Evolutionary conservation across 2,329 filamentous ascomycete species (phyloP).

Genomic region (Aspergillus candidus): DNA sequence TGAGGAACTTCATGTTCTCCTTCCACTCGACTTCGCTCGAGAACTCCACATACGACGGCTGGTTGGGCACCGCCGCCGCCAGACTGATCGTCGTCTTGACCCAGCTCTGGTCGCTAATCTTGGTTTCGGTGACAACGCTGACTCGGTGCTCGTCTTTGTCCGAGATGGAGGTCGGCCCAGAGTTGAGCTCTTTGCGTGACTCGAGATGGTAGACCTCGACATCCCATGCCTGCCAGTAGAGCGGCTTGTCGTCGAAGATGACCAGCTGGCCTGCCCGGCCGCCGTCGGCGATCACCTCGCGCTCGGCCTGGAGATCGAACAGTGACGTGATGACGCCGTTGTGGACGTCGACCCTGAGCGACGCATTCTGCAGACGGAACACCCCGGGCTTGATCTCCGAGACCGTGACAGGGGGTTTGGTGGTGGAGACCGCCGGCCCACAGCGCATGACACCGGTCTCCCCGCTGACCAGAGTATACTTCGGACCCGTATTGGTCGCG

Average conservation of each 20-base stretch:
- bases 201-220: slow-evolving; percentile 94
- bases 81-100: slow-evolving; percentile 81
- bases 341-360: slow-evolving; percentile 66
- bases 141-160: slow-evolving; percentile 70
- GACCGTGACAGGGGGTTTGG: slow-evolving; percentile 38
- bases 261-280: slow-evolving; percentile 85
- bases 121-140: slow-evolving; percentile 74
- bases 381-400: slow-evolving; percentile 52
- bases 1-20: slow-evolving; percentile 95
- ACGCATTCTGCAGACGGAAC: slow-evolving; percentile 73
- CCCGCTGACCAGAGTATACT: slow-evolving; percentile 44
- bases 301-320: slow-evolving; percentile 64
- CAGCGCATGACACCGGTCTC: slow-evolving; percentile 40
- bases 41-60: slow-evolving; percentile 68
- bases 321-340: slow-evolving; percentile 77
- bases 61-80: slow-evolving; percentile 58
- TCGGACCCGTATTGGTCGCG: slow-evolving; percentile 16
- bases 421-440: slow-evolving; percentile 19
- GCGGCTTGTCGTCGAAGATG: slow-evolving; percentile 92
- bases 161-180: slow-evolving; percentile 62
- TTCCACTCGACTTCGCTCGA: slow-evolving; percentile 90
- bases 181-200: slow-evolving; percentile 69
- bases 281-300: slow-evolving; percentile 68
- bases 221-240: slow-evolving; percentile 98
- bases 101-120: slow-evolving; percentile 81